Conservation (phyloP, 1,284 basidiomycete genomes). For the Austroboletus olivaceoglutinosus region DNA sequence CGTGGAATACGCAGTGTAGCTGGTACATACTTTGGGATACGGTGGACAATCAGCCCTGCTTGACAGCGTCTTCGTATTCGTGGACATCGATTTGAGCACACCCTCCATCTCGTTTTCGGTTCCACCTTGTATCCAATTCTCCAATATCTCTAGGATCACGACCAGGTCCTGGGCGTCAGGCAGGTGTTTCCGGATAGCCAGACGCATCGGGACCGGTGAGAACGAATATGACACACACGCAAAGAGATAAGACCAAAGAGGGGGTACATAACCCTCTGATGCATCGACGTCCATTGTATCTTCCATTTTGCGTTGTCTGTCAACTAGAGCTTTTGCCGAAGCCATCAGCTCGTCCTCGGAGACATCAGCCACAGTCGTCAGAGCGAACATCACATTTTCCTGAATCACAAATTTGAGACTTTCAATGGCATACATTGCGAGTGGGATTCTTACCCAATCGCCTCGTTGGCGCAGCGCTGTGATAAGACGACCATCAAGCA, state of each 20-base stretch:
- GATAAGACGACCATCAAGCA: conserved; percentile 59
- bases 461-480: conserved; percentile 46
- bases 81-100: conserved; percentile 37
- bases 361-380: conserved; percentile 57
- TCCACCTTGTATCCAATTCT: conserved; percentile 52
- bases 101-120: conserved; percentile 41
- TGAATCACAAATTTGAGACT: conserved; percentile 26
- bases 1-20: not conserved
- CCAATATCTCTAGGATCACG: conserved; percentile 48
- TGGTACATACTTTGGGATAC: conserved; percentile 45
- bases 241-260: conserved; percentile 51
- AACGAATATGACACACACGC: conserved; percentile 52
- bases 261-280: conserved; percentile 33
- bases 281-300: conserved; percentile 59
- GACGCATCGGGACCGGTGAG: conserved; percentile 49
- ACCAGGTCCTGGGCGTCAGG: conserved; percentile 53
- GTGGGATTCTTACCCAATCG: conserved; percentile 59
- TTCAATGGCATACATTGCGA: not conserved
- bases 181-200: conserved; percentile 55
- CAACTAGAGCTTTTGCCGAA: conserved; percentile 46
- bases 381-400: conserved; percentile 53
- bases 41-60: conserved; percentile 40
- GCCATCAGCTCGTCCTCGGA: conserved; percentile 60
- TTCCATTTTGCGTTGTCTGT: conserved; percentile 31
- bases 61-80: conserved; percentile 19